Percentiles rank a stretch among this genome's conserved stretches.
Conservation (phyloP, 1,139 yeast species). For the Debaryomyces coudertii region DNA sequence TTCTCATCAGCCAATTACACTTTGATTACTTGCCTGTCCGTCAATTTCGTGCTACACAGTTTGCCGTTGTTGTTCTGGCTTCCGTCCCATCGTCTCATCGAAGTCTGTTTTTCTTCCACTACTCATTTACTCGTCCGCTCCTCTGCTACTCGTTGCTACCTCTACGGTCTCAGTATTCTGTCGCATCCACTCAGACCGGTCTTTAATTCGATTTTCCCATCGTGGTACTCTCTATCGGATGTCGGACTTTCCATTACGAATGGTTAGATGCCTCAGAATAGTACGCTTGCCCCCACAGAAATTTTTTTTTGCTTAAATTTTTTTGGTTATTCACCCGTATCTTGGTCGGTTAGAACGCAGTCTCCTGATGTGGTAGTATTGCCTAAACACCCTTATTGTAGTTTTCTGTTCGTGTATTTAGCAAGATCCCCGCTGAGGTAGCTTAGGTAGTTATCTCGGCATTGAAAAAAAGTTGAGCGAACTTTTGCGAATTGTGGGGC, state of each 20-base stretch:
- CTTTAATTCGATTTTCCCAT: too few species aligned
- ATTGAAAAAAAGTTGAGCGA: constrained; percentile 3
- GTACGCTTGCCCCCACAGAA: not conserved
- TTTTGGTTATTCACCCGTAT: constrained; percentile 2
- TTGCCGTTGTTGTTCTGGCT: too few species aligned
- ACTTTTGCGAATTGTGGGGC: constrained; percentile 2
- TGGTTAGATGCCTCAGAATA: constrained; percentile 3
- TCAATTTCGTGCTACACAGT: too few species aligned
- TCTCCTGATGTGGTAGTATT: constrained; percentile 1
- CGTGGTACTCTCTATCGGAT: not conserved
- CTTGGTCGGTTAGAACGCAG: not conserved
- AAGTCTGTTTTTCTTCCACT: too few species aligned
- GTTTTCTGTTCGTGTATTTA: not conserved
- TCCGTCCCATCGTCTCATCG: too few species aligned
- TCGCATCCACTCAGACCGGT: too few species aligned
- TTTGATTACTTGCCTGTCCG: too few species aligned
- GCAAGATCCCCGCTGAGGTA: constrained; percentile 1
- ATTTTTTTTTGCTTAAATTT: not conserved
- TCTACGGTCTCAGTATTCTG: too few species aligned
- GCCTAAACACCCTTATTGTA: not conserved
- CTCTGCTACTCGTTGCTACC: too few species aligned
- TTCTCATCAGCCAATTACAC: too few species aligned
- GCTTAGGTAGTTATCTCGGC: not conserved
- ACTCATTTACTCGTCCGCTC: too few species aligned
- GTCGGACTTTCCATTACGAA: not conserved